These are phyloP conservation scores for Dorcoceras hygrometricum DNA, from an alignment of 257 asterid genomes.

Conservation along the genomic window DNA sequence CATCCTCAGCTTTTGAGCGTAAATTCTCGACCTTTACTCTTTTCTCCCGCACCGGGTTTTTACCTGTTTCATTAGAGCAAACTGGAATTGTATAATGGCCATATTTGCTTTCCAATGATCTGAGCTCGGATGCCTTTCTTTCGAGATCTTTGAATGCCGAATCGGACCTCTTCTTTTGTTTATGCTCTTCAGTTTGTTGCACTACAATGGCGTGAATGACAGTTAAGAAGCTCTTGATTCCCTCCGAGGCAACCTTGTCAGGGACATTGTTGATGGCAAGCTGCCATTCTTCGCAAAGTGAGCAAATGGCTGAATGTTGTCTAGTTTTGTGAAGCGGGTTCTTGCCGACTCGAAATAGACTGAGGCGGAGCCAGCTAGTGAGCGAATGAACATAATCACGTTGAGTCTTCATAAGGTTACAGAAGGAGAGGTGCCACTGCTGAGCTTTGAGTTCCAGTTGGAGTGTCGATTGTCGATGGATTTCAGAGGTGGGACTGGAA, in stretches of 20 bases:
- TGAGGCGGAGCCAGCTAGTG: conserved; percentile 93
- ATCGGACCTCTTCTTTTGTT: conserved; percentile 72
- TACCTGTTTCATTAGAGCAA: conserved; percentile 36
- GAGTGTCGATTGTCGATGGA: conserved; percentile 90
- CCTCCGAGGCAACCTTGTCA: conserved; percentile 92
- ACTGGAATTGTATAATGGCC: conserved; percentile 50
- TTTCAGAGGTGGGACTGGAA: conserved; percentile 67
- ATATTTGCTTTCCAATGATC: conserved; percentile 64
- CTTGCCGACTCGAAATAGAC: conserved; percentile 72
- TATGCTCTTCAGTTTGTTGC: conserved; percentile 83
- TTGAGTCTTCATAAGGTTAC: conserved; percentile 81
- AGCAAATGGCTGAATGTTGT: conserved; percentile 68
- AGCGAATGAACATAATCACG: conserved; percentile 78
- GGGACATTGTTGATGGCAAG: conserved; percentile 79
- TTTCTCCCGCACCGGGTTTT: conserved; percentile 63
- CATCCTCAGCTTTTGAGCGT: conserved; percentile 74
- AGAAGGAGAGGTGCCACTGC: conserved; percentile 89
- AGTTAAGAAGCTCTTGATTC: conserved; percentile 71
- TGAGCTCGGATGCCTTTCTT: conserved; percentile 65
- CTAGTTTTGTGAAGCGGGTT: conserved; percentile 51
- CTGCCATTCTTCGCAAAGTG: conserved; percentile 97
- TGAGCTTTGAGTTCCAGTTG: conserved; percentile 96
- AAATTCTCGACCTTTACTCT: conserved; percentile 59
- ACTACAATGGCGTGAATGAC: conserved; percentile 76
- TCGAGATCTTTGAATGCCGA: conserved; percentile 76